Conservation (phyloP, 192 early-diverging fungal species). For the Phlyctochytrium bullatum region DNA sequence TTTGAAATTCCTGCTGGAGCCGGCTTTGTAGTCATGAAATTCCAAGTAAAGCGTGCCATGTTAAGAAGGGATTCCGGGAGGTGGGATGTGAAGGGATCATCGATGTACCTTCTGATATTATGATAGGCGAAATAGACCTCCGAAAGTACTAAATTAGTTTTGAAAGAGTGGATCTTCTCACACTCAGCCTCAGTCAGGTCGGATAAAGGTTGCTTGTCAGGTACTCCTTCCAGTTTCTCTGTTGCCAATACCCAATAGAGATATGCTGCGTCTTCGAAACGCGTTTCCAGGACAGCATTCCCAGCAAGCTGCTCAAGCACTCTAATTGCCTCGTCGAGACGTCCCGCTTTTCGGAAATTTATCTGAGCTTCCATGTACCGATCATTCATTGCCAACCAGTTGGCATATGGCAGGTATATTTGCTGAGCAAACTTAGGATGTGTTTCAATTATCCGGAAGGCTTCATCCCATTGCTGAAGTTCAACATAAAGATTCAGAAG, state of each 20-base stretch:
- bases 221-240: conserved; percentile 43
- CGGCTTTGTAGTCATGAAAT: conserved; percentile 31
- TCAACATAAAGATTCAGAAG: conserved; percentile 48
- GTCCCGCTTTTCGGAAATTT: conserved; percentile 55
- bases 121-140: conserved; percentile 58
- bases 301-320: conserved; percentile 47
- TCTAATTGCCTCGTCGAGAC: conserved; percentile 48
- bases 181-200: conserved; percentile 30
- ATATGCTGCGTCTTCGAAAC: conserved; percentile 54
- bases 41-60: conserved; percentile 50
- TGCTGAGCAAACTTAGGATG: conserved; percentile 45
- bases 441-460: conserved; percentile 49
- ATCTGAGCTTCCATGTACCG: conserved; percentile 54
- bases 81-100: conserved; percentile 58
- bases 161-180: conserved; percentile 25
- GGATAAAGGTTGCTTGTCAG: conserved; percentile 15
- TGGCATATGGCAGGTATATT: conserved; percentile 54
- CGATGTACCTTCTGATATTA: conserved; percentile 46
- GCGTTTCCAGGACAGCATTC: conserved; percentile 48
- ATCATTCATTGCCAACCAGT: conserved; percentile 54
- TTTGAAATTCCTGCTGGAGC: conserved; percentile 49
- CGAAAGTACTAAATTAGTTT: conserved; percentile 29
- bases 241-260: conserved; percentile 45
- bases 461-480: conserved; percentile 55
- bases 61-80: conserved; percentile 47